Base-by-base conservation (phyloP, 768 basidiomycete species). In the Leccinum broughii region DNA sequence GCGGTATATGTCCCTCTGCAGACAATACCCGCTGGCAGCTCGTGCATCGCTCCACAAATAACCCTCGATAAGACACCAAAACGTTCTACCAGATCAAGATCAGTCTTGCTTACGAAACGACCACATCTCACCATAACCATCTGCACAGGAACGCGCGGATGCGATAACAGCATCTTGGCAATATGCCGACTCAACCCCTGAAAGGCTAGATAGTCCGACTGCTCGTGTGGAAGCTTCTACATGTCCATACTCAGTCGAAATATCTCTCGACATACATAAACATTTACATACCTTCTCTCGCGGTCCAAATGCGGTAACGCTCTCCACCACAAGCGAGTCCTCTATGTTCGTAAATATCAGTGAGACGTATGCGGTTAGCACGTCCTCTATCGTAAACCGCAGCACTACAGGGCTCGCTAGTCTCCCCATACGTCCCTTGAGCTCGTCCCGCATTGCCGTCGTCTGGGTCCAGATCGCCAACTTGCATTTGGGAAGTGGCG, bases 1-100 rank as follows among this genome's bases (percentile, higher is more conserved):
- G 85, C 1, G 90, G 90, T 8, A 88, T 77, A 68, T 91, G 88
- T 0, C 85, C 86, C 64, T 92, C 89, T 2, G 78, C 76, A 0
- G 87, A 87, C 22, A 91, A 73, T 28, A 92, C 85, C 17, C 89
- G 84, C 52, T 81, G 76, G 66, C 90, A 93, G 32, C 70, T 74
- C 24, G 72, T 72, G 64, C 90, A 93, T 3, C 76, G 80, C 34
- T 84, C 80, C 54, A 84, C 75, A 64, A 92, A 92, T 24, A 92
- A 72, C 6, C 78, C 80, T 34, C 77, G 76, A 68, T 92, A 92
- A 0, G 83, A 77, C 5, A 73, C 71, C 22, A 89, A 77, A 24
- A 87, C 73, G 39, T 68, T 77, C 86, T 88, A 6, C 46, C 20
- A 41, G 3, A 39, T 37, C 55, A 34, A 26, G 8, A 8, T 70